Base-by-base conservation (phyloP, 805 yeast species). In the Candida verbasci region DNA sequence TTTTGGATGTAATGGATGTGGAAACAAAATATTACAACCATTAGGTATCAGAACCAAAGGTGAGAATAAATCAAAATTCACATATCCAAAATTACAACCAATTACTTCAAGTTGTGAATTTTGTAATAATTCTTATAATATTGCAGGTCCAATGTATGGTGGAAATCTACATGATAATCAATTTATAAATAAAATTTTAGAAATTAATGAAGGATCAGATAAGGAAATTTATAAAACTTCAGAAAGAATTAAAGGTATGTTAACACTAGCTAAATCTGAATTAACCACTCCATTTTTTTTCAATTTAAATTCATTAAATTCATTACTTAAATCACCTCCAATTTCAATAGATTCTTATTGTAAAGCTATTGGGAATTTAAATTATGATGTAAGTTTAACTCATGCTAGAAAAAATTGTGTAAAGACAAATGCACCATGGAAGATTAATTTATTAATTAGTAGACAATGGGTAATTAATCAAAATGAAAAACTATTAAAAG, bases 121-220 rank as follows among this genome's bases (percentile, higher is more conserved):
- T 56, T 93, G 98, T 63, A 80, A 74, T 1, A 71, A 67, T 40
- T 71, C 76, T 2, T 76, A 76, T 56, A 95, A 86, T 54, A 55
- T 93, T 24, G 88, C 91, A 6, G 99, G 99, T 3, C 99, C 99
- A 42, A 85, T 93, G 96, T 93, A 95, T 85, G 38, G 38, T 7
- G 88, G 80, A 9, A 67, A 72, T 6, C 58, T 93, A 39, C 97
- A 91, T 52, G 74, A 82, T 52, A 54, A 57, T 17, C 76, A 72
- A 14, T 93, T 91, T 50, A 68, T 91, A 29, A 68, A 76, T 18
- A 74, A 68, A 45, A 70, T 89, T 31, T 68, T 86, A 37, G 65
- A 70, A n/a, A 24, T 29, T n/a, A 52, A 58, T 17, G 58, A 58
- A 7, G 5, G 9, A 9, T 70, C 78, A 16, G 78, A 72, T 38